phyloP scores from a whole-genome alignment of 2,329 filamentous ascomycete genomes.

The Xylogone sp. region DNA sequence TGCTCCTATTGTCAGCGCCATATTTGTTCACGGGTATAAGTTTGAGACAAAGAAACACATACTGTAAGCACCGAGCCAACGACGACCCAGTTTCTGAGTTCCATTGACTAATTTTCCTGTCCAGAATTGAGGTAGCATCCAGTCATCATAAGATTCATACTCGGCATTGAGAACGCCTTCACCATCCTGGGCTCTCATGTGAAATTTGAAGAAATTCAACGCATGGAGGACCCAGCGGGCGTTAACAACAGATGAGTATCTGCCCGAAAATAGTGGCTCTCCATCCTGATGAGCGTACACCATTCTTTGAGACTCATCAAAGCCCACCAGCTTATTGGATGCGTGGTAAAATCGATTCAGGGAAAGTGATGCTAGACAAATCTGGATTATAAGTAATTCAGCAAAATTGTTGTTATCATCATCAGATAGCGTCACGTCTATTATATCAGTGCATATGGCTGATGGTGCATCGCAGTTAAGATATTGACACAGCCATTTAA shows the following conservation, averaged over 20 bases:
- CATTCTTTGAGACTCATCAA: conserved; percentile 39
- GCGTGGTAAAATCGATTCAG: conserved; percentile 21
- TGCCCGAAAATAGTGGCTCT: conserved; percentile 37
- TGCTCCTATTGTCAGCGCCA: neutral
- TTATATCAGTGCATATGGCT: conserved; percentile 17
- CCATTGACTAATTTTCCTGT: conserved; percentile 29
- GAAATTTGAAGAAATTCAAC: conserved; percentile 49
- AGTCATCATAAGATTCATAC: conserved; percentile 30
- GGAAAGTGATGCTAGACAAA: conserved; percentile 21
- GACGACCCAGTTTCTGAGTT: conserved; percentile 31
- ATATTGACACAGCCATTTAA: conserved; percentile 18
- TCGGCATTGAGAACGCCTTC: conserved; percentile 33
- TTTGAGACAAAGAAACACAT: conserved; percentile 10
- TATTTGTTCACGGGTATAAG: neutral
- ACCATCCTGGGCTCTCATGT: conserved; percentile 35
- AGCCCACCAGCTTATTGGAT: conserved; percentile 21
- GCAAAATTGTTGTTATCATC: conserved; percentile 6
- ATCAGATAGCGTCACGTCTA: conserved; percentile 9
- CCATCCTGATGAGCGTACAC: conserved; percentile 34
- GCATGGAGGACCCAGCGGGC: conserved; percentile 42
- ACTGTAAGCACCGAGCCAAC: conserved; percentile 50
- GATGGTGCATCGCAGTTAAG: conserved; percentile 4
- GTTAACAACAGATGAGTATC: conserved; percentile 34
- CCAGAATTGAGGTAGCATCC: conserved; percentile 40
- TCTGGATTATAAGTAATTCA: conserved; percentile 19